These are phyloP conservation scores for Medicago ruthenica DNA, from an alignment of 306 rosid genomes.

Conservation along the genomic window DNA sequence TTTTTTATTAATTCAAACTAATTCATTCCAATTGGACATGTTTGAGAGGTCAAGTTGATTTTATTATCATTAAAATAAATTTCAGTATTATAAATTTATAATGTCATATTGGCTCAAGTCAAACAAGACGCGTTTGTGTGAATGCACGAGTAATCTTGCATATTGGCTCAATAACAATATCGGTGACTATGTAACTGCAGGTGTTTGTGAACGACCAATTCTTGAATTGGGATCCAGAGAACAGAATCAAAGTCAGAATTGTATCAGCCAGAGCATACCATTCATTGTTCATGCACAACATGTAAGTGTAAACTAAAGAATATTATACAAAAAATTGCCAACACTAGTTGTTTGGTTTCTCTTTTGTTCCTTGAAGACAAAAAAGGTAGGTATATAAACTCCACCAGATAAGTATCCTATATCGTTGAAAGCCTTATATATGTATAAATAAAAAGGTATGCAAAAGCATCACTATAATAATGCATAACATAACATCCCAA, in stretches of 20 bases:
- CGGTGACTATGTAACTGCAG: slow-evolving; percentile 44
- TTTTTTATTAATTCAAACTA: not conserved
- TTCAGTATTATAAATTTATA: not conserved
- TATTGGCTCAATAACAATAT: not conserved
- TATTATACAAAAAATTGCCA: slow-evolving; percentile 31
- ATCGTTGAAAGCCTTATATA: slow-evolving; percentile 43
- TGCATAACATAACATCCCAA: not conserved
- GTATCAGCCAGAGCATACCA: slow-evolving; percentile 96
- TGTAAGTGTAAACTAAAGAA: slow-evolving; percentile 65
- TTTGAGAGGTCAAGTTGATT: slow-evolving; percentile 4
- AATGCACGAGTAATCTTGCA: not conserved
- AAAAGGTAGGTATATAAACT: slow-evolving; percentile 44
- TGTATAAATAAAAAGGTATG: not conserved
- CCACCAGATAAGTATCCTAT: slow-evolving; percentile 51
- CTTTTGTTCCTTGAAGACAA: slow-evolving; percentile 40
- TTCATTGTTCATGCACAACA: slow-evolving; percentile 96
- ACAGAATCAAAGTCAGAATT: slow-evolving; percentile 84
- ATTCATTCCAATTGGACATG: slow-evolving; percentile 12
- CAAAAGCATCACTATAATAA: not conserved
- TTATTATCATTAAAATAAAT: not conserved
- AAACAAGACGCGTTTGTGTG: not conserved
- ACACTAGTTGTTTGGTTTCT: slow-evolving; percentile 43
- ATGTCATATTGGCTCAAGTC: not conserved
- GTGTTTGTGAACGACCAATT: slow-evolving; percentile 92
- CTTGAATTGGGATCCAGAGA: slow-evolving; percentile 87